Conservation (phyloP, 2,329 filamentous ascomycete genomes). For the Elsinoe batatas region DNA sequence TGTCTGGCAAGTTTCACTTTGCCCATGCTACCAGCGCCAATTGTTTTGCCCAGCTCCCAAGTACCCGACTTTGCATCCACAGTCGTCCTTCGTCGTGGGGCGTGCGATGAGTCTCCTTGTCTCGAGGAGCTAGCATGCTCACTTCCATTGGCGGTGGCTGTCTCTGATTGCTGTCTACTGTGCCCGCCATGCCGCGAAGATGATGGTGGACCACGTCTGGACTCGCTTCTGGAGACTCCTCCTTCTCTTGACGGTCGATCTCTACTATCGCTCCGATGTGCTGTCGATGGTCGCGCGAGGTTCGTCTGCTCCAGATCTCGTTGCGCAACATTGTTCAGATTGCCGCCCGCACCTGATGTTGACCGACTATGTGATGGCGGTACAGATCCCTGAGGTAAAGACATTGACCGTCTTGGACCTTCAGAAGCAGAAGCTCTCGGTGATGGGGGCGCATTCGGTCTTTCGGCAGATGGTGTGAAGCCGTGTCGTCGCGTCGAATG, state of each 20-base stretch:
- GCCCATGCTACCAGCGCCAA: constrained; percentile 96
- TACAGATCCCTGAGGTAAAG: constrained; percentile 24
- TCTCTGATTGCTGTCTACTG: constrained; percentile 37
- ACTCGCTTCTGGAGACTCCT: constrained; percentile 42
- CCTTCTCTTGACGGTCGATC: constrained; percentile 37
- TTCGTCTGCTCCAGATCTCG: constrained; percentile 66
- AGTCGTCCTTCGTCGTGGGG: constrained; percentile 54
- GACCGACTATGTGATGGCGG: constrained; percentile 31
- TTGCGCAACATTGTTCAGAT: constrained; percentile 47
- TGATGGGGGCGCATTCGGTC: constrained; percentile 37
- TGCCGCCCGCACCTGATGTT: constrained; percentile 23
- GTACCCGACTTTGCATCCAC: constrained; percentile 85
- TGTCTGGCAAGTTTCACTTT: constrained; percentile 95
- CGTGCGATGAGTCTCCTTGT: constrained; percentile 13
- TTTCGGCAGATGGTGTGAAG: constrained; percentile 38
- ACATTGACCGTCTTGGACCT: constrained; percentile 29
- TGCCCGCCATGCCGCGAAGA: constrained; percentile 25
- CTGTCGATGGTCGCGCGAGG: constrained; percentile 45
- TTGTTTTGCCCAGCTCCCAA: constrained; percentile 93
- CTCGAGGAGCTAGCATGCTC: constrained; percentile 18
- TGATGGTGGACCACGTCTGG: constrained; percentile 35
- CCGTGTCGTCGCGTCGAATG: constrained; percentile 38
- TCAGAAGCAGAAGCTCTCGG: constrained; percentile 24
- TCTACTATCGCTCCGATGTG: constrained; percentile 54
- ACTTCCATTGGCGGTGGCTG: constrained; percentile 23